A percentile compares a stretch with the other conserved stretches of the same genome.
These are phyloP conservation scores for Auxenochlorella protothecoides DNA, from an alignment of 139 green algal genomes.

Conservation along the genomic window DNA sequence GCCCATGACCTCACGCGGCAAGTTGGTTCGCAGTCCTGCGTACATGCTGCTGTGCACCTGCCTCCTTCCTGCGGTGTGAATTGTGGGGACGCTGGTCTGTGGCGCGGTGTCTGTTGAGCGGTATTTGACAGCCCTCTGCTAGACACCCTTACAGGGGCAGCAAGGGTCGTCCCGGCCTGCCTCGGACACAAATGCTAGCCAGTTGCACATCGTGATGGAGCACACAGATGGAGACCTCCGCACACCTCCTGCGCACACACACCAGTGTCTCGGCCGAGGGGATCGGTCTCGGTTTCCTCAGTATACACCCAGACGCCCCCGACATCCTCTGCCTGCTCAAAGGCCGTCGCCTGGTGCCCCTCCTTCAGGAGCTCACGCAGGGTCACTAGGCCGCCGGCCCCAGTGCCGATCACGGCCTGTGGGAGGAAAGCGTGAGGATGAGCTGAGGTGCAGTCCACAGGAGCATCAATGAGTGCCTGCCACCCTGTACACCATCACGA, in stretches of 20 bases:
- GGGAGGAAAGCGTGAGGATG: too few relatives aligned
- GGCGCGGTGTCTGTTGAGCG: not conserved
- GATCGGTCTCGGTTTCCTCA: slow-evolving; percentile 28
- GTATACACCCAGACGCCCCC: slow-evolving; percentile 52
- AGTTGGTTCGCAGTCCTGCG: slow-evolving; percentile 53
- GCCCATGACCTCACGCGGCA: slow-evolving; percentile 65
- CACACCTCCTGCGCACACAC: not conserved
- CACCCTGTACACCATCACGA: too few relatives aligned
- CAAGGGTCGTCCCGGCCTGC: too few relatives aligned
- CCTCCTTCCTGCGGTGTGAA: slow-evolving; percentile 1
- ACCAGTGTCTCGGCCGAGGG: slow-evolving; percentile 9
- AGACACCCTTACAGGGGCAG: too few relatives aligned
- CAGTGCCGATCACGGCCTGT: slow-evolving; percentile 48
- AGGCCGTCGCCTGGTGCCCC: slow-evolving; percentile 46
- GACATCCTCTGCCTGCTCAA: slow-evolving; percentile 34
- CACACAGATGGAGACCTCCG: not conserved
- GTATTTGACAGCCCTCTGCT: not conserved
- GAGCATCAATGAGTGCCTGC: too few relatives aligned
- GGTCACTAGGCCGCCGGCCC: slow-evolving; percentile 57
- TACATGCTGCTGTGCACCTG: slow-evolving; percentile 55
- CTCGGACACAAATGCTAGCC: too few relatives aligned
- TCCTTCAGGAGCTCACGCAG: slow-evolving; percentile 48
- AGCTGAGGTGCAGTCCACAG: too few relatives aligned
- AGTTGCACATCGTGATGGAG: not conserved
- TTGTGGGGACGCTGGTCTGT: not conserved